Evolutionary conservation across 441 rosid genomes (phyloP), one percentile per base, ranked within the genome.

Genomic region (Daphne laureola): DNA sequence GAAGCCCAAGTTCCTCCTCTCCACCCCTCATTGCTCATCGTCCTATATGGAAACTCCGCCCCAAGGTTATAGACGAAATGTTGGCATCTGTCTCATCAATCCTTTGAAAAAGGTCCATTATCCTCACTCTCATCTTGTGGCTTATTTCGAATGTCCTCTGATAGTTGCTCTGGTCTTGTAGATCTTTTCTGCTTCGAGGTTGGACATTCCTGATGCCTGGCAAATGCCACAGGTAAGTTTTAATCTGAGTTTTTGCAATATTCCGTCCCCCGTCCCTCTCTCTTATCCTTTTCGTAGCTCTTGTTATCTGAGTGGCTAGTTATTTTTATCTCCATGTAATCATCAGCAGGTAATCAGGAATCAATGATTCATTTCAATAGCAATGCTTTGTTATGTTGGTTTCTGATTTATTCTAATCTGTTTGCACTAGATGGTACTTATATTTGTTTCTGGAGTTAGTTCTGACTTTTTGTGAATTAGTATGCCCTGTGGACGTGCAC

Each of bases 141-240:
- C 25, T 21, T 4, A 15, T 35, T 44, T 8, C 3, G 18, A 2
- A 26, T 17, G n/a, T 55, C 13, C 50, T 14, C 4, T 11, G 1
- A 57, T 12, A 0, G 35, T 36, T 31, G 54, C 0, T 12, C 12
- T 47, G 2, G 9, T 17, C 6, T 42, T 62, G 61, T 68, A 91
- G 98, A 79, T 91, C 58, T 91, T 91, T 55, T 75, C 78, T 57
- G 96, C 96, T 12, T 80, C 95, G 53, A 88, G 96, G 65, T 78
- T 87, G 51, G 98, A 91, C 63, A 61, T 86, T 46, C 94, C 91
- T 4, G 64, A 73, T 72, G 76, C 95, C 51, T 92, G 96, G 95
- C 98, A 92, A 71, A 92, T 92, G 98, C 98, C 98, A 13, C 96
- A 92, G 89, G 98, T 86, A 17, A 45, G 17, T 17, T 54, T 5